Base-by-base conservation (phyloP, 768 basidiomycete genomes). In the Aureoboletus auriporus region DNA sequence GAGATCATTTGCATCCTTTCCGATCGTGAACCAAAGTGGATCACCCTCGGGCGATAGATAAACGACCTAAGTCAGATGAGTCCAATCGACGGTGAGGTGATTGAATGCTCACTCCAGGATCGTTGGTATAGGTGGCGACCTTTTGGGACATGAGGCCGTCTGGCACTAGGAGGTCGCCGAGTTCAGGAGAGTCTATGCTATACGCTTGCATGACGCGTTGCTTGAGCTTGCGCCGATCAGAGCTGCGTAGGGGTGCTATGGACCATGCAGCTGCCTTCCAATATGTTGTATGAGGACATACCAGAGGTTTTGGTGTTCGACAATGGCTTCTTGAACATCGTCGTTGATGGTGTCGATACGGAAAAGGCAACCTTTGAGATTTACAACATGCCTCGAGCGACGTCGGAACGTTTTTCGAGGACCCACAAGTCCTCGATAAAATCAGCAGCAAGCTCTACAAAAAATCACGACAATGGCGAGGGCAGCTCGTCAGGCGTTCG, bases 281-380 rank as follows among this genome's bases (percentile, higher is more conserved):
- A n/a, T n/a, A 16, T 8, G n/a, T n/a, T 5, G 13, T 11, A 38
- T 3, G 26, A 35, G 6, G 5, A 44, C 29, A 41, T 50, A 73
- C 76, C 77, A 33, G 83, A 84, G 1, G 86, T 89, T 62, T 90
- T 90, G 45, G 81, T 58, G 50, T 78, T 79, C 42, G 76, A 72
- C 7, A 84, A 62, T 9, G 86, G 80, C 67, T 88, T 90, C 64
- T 90, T 89, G 77, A 90, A 90, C 87, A 89, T 88, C 17, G 54
- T 47, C 43, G 45, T 14, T 23, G 14, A 47, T 7, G 37, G 27
- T 10, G 5, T 1, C 10, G 4, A 57, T 7, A 30, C 20, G 20
- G 20, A 60, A 60, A 54, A 52, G 60, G 61, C 47, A 63, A 52
- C 10, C 20, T 41, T 20, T 20, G 37, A 30, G 1, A 26, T 34